Base-by-base conservation (phyloP, 495 filamentous ascomycete species). In the Xylaria palmicola region DNA sequence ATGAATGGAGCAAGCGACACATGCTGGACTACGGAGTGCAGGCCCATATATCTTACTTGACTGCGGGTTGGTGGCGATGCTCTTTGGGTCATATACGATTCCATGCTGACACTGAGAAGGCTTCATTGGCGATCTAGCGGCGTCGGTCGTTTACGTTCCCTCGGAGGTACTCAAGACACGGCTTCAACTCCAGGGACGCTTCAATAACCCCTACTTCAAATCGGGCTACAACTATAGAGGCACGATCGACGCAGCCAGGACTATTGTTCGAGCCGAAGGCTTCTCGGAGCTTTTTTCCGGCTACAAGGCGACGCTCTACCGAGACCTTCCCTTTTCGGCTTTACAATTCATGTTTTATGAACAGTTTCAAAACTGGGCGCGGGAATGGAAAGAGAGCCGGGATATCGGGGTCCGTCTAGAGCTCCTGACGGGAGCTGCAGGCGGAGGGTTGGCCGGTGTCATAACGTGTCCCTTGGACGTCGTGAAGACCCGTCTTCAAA, bases 291-390 rank as follows among this genome's bases (percentile, higher is more conserved):
- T 98, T 2, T 97, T 96, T 72, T 88, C 96, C 68, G 95, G 95
- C 2, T 98, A 94, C 72, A 93, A 92, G 69, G 89, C 94, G 15
- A 98, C 94, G 0, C 85, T 98, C 22, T 95, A 90, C 79, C 90
- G 94, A 59, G 94, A 98, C 70, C 83, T 98, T 6, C 94, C 94
- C 1, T 98, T 96, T 71, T 96, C 92, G 10, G 94, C 94, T 0
- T 77, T 98, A 7, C 93, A 97, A 71, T 98, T 98, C 74, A 91
- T 95, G 55, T 98, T 98, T 72, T 98, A 97, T 74, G 94, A 98
- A 74, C 90, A 97, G 73, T 91, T 90, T 66, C 93, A 92, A 62
- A 83, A 76, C 19, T 82, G 89, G 81, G 93, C 94, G 1, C 90
- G 86, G 67, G 67, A 86, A 52, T 96, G 86, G 82, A 77, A 75